These are phyloP conservation scores for Pichia sp. DNA, from an alignment of 1,139 yeast species.

Conservation along the genomic window DNA sequence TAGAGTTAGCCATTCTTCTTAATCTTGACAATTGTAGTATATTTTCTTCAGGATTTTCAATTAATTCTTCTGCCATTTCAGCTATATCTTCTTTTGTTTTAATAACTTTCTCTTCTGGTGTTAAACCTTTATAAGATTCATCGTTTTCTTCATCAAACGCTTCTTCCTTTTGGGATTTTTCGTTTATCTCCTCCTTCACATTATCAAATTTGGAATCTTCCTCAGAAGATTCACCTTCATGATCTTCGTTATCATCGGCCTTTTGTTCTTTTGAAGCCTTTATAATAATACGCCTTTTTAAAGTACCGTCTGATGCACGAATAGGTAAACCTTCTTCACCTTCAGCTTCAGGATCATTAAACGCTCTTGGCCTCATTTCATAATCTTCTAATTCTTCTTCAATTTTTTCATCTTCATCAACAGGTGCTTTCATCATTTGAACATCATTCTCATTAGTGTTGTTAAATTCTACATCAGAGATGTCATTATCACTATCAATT, in stretches of 20 bases:
- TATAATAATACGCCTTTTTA: constrained; percentile 49
- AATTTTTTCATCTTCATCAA: constrained; percentile 2
- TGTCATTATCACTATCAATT: constrained; percentile 15
- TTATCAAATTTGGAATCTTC: constrained; percentile 21
- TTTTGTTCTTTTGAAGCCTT: constrained; percentile 24
- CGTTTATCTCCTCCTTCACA: constrained; percentile 21
- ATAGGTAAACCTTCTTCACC: constrained; percentile 76
- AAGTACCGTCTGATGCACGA: constrained; percentile 60
- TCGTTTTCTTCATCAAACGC: constrained; percentile 31
- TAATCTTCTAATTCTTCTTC: constrained; percentile 45
- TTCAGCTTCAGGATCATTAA: constrained; percentile 33
- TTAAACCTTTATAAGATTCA: constrained; percentile 41
- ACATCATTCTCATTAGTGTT: constrained; percentile 26
- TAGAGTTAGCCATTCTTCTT: constrained; percentile 63
- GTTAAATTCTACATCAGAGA: constrained; percentile 19
- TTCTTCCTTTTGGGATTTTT: constrained; percentile 12
- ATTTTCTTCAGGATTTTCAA: constrained; percentile 90
- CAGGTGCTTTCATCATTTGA: neutral
- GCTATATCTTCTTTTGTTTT: constrained; percentile 81
- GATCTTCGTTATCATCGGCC: constrained; percentile 20
- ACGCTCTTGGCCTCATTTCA: constrained; percentile 52
- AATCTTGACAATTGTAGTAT: constrained; percentile 59
- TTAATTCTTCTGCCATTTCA: constrained; percentile 64
- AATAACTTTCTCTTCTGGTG: constrained; percentile 52
- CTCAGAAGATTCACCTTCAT: constrained; percentile 12